phyloP scores from a whole-genome alignment of 805 yeast genomes.

The Dipodascus geniculatus region DNA sequence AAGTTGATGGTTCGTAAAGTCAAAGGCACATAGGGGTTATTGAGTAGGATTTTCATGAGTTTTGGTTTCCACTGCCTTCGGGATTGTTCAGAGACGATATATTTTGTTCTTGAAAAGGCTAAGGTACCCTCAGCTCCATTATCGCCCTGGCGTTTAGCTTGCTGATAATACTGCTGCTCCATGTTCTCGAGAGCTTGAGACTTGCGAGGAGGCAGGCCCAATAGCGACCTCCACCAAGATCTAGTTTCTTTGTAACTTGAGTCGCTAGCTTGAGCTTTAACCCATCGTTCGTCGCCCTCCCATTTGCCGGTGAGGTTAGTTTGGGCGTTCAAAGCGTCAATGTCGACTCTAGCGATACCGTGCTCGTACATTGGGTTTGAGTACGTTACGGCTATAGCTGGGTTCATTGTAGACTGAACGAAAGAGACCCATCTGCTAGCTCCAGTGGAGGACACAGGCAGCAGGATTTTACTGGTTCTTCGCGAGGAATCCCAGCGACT shows the following conservation, averaged over 20 bases:
- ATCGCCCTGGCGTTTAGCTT: background rate
- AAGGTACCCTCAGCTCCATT: conserved; percentile 5
- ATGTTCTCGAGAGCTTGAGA: background rate
- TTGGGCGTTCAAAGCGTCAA: background rate
- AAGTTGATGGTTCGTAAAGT: conserved; percentile 53
- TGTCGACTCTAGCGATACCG: background rate
- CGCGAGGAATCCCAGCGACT: background rate
- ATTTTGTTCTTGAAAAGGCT: conserved; percentile 13
- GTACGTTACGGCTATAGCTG: background rate
- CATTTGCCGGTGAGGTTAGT: background rate
- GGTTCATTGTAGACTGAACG: background rate
- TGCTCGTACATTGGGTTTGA: background rate
- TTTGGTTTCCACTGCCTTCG: conserved; percentile 39
- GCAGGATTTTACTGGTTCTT: background rate
- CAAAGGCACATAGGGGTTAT: conserved; percentile 74
- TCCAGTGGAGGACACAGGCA: background rate
- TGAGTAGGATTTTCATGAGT: conserved; percentile 45
- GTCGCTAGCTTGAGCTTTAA: background rate
- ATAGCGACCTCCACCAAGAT: background rate
- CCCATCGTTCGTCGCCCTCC: background rate
- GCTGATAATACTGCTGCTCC: background rate
- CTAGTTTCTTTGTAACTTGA: background rate
- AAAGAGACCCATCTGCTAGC: background rate
- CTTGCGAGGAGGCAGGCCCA: background rate
- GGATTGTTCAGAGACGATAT: conserved; percentile 17